Conservation (phyloP, 805 yeast species). For the Starmerella potacharoeniae region DNA sequence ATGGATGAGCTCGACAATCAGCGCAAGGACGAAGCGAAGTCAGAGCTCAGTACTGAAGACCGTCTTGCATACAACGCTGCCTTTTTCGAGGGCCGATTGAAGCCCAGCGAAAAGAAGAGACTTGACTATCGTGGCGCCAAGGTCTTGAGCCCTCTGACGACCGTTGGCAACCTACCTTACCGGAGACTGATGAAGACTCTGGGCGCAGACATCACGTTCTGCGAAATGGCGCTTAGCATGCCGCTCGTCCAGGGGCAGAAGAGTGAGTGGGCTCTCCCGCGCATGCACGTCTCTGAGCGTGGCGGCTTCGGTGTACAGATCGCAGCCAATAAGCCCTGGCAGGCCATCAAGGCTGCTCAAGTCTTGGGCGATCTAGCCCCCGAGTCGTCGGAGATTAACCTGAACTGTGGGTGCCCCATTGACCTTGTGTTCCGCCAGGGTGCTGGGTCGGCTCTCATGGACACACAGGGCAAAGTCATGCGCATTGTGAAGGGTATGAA, state of each 20-base stretch:
- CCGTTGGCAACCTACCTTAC: conserved; percentile 94
- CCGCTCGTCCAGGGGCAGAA: conserved; percentile 84
- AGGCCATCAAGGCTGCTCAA: conserved; percentile 87
- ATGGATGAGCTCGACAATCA: conserved; percentile 28
- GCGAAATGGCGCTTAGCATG: conserved; percentile 86
- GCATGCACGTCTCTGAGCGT: conserved; percentile 68
- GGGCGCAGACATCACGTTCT: conserved; percentile 87
- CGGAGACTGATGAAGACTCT: conserved; percentile 81
- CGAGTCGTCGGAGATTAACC: conserved; percentile 67
- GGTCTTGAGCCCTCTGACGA: conserved; percentile 89
- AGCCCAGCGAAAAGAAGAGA: conserved; percentile 68
- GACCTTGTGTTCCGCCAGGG: conserved; percentile 90
- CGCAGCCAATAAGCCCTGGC: conserved; percentile 87
- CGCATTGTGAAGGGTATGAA: conserved; percentile 82
- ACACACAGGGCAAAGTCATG: conserved; percentile 69
- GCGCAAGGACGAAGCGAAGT: conserved; percentile 28
- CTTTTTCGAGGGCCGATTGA: conserved; percentile 69
- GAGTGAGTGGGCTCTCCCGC: conserved; percentile 95
- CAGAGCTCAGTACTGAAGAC: conserved; percentile 49
- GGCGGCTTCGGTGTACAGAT: conserved; percentile 92
- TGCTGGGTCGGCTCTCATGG: conserved; percentile 88
- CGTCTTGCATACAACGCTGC: conserved; percentile 36
- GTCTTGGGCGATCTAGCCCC: conserved; percentile 48
- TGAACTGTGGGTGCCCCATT: conserved; percentile 96
- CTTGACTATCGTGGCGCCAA: conserved; percentile 61